These are phyloP conservation scores for Pholiota conissans DNA, from an alignment of 768 basidiomycete genomes.

Conservation along the genomic window DNA sequence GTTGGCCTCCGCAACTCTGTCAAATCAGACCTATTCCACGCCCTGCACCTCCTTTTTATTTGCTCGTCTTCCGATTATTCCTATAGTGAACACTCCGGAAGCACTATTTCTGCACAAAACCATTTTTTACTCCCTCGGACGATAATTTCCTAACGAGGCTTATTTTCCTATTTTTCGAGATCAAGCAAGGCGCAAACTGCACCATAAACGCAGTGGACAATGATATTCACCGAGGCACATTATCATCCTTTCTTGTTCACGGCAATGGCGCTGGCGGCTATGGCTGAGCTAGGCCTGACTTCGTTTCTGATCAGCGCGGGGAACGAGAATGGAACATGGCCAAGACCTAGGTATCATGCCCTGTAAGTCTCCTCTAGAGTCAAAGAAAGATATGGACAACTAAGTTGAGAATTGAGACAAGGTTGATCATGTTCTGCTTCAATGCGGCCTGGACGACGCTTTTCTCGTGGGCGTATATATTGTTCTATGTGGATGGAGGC, in stretches of 20 bases:
- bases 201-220: slow-evolving; percentile 13
- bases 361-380: slow-evolving; percentile 42
- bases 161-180: too few species aligned
- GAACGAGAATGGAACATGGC: slow-evolving; percentile 62
- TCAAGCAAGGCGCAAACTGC: neutral
- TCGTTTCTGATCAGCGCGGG: slow-evolving; percentile 72
- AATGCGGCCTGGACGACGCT: slow-evolving; percentile 74
- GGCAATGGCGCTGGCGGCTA: slow-evolving; percentile 64
- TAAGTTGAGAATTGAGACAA: slow-evolving; percentile 20
- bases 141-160: too few species aligned
- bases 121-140: neutral
- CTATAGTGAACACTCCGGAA: neutral
- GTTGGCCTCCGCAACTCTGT: neutral
- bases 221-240: slow-evolving; percentile 47
- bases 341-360: slow-evolving; percentile 61
- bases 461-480: slow-evolving; percentile 66
- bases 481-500: slow-evolving; percentile 69
- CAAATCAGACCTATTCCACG: too few species aligned
- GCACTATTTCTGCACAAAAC: neutral
- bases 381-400: neutral
- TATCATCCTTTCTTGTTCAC: slow-evolving; percentile 65
- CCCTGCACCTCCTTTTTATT: neutral
- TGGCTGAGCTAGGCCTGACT: slow-evolving; percentile 75
- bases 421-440: slow-evolving; percentile 61
- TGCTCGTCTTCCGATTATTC: neutral